Conservation (phyloP, 345 rosid species). For the Excoecaria agallocha region DNA sequence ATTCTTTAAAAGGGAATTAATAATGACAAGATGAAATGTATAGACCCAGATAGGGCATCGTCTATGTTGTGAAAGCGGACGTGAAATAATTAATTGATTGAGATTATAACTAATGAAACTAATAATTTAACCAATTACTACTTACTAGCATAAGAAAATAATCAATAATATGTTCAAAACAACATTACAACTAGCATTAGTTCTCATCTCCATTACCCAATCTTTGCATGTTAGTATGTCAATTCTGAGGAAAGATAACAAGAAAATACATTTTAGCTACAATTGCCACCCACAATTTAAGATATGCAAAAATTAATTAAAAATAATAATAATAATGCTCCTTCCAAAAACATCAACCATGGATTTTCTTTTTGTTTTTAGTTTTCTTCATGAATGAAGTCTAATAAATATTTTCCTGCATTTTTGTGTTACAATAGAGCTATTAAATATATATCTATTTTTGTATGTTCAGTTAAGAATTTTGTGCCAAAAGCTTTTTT, state of each 20-base stretch:
- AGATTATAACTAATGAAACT: neutral
- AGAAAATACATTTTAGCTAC: neutral
- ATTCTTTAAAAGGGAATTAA: too few relatives aligned
- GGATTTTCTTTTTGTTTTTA: too few relatives aligned
- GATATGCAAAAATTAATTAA: too few relatives aligned
- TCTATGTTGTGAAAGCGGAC: too few relatives aligned
- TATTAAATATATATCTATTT: neutral
- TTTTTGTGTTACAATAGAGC: too few relatives aligned
- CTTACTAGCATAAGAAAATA: neutral
- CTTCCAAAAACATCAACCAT: too few relatives aligned
- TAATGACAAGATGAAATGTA: too few relatives aligned
- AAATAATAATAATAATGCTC: too few relatives aligned
- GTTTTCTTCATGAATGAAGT: too few relatives aligned
- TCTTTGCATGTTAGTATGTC: neutral
- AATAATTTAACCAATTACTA: neutral
- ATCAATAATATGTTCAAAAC: neutral
- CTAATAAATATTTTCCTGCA: too few relatives aligned
- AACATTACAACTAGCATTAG: conserved; percentile 2
- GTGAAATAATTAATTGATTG: too few relatives aligned
- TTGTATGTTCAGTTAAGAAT: neutral
- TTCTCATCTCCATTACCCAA: neutral
- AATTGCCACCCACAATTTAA: neutral
- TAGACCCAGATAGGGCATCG: too few relatives aligned
- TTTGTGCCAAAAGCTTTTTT: neutral
- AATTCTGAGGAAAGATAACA: neutral